These are phyloP conservation scores for Starmerella bombi DNA, from an alignment of 805 yeast genomes.

Conservation along the genomic window DNA sequence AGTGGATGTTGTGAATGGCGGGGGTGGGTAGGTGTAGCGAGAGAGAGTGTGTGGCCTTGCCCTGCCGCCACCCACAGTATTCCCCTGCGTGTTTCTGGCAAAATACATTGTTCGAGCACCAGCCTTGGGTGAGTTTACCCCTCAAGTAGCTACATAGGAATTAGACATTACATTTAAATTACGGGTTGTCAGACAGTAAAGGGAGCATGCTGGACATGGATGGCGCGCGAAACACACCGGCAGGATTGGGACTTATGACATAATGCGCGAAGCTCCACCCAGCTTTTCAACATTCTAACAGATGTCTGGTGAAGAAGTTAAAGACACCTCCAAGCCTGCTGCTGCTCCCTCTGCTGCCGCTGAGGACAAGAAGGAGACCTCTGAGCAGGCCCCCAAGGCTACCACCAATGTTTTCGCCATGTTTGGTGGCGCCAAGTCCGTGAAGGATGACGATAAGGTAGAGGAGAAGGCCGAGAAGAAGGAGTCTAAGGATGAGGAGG, in stretches of 20 bases:
- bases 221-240: too few species aligned
- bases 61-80: conserved; percentile 1
- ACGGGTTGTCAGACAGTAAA: too few species aligned
- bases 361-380: conserved; percentile 35
- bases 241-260: too few species aligned
- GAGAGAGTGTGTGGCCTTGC: neutral
- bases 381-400: conserved; percentile 6
- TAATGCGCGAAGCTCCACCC: too few species aligned
- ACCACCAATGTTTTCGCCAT: conserved; percentile 62
- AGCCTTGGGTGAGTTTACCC: too few species aligned
- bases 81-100: neutral
- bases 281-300: neutral
- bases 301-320: conserved; percentile 16
- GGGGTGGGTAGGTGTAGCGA: neutral
- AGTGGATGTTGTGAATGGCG: neutral
- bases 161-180: too few species aligned
- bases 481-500: conserved; percentile 29
- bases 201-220: too few species aligned
- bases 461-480: conserved; percentile 24
- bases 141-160: too few species aligned
- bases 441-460: conserved; percentile 40
- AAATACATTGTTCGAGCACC: neutral
- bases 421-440: conserved; percentile 84
- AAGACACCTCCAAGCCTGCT: conserved; percentile 11
- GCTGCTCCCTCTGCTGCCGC: conserved; percentile 1